Evolutionary conservation across 2,329 filamentous ascomycete species (phyloP), one percentile per base, ranked within the genome.

Genomic region (Ophiostoma sp.): DNA sequence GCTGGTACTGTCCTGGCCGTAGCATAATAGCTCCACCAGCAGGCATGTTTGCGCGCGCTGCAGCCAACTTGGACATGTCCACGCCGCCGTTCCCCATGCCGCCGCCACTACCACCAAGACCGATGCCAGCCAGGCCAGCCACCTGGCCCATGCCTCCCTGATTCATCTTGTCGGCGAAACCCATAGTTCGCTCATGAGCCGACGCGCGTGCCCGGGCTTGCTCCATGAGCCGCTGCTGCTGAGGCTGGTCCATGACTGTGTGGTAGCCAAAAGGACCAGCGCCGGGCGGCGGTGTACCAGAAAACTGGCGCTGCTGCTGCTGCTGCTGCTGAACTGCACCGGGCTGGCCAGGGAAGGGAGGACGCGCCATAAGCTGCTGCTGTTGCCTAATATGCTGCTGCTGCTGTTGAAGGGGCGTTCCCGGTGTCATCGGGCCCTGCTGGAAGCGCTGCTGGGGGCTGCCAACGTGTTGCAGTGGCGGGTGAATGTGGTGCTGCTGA

Each of bases 171-270:
- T 84, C 82, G 2, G 79, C 78, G 70, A 83, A 83, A 74, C 82
- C 82, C 73, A 80, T 76, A 31, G 80, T 80, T n/a, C 82, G 80
- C 75, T 85, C 83, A 69, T 85, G 83, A 0, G 84, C 84, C 19
- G 84, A 76, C 15, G 76, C 76, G 9, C 85, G 80, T 2, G 84
- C 85, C 72, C 85, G 84, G 8, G 86, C 85, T 78, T 87, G 85
- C 70, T 87, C 85, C 78, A 86, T 80, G 64, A 86, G 83, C 71
- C 85, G 83, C 77, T 85, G 84, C 77, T 87, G 85, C 74, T 86
- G 84, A 19, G 83, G 82, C 76, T 86, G 84, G 50, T 83, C 82
- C 77, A 86, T 85, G 64, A 86, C 84, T 5, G 84, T 86, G 64
- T 85, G 84, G 73, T 86, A 87, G 42, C 85, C 85, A 2, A 84